phyloP scores from a whole-genome alignment of 352 stramenopile species.

The Globisporangium mamillatum region DNA sequence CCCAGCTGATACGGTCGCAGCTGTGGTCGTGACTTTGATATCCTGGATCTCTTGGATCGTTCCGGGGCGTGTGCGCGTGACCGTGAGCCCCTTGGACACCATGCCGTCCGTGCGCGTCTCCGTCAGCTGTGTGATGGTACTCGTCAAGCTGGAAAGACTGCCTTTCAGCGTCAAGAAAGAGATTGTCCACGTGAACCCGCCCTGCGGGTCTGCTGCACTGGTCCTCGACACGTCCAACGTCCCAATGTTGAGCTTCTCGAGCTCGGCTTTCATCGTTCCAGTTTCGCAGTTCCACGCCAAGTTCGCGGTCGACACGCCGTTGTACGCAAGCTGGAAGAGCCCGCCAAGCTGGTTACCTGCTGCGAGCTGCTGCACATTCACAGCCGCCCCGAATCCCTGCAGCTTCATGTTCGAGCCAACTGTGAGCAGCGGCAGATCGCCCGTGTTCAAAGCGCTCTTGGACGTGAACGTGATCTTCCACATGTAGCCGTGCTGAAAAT shows the following conservation, averaged over 20 bases:
- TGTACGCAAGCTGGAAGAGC: slow-evolving; percentile 58
- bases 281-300: slow-evolving; percentile 79
- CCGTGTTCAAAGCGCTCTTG: slow-evolving; percentile 41
- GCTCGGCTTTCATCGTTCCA: slow-evolving; percentile 59
- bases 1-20: slow-evolving; percentile 24
- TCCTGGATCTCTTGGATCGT: slow-evolving; percentile 68
- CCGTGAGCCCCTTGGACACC: slow-evolving; percentile 42
- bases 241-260: slow-evolving; percentile 54
- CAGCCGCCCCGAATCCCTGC: slow-evolving; percentile 29
- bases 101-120: slow-evolving; percentile 52
- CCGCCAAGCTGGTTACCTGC: slow-evolving; percentile 70
- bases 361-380: slow-evolving; percentile 31
- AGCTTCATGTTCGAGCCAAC: slow-evolving; percentile 41
- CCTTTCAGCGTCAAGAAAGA: slow-evolving; percentile 86
- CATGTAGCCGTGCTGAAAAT: slow-evolving; percentile 60
- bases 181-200: slow-evolving; percentile 93
- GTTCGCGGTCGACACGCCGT: slow-evolving; percentile 46
- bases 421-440: slow-evolving; percentile 55
- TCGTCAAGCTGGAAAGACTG: slow-evolving; percentile 32
- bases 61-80: slow-evolving; percentile 40
- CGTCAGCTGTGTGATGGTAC: slow-evolving; percentile 27
- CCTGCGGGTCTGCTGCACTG: slow-evolving; percentile 64
- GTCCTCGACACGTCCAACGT: slow-evolving; percentile 63
- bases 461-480: slow-evolving; percentile 84
- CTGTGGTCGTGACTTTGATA: slow-evolving; percentile 56